Percentiles rank a stretch among this genome's conserved stretches.
These are phyloP conservation scores for Starmerella sirachaensis DNA, from an alignment of 805 yeast species.

Conservation along the genomic window DNA sequence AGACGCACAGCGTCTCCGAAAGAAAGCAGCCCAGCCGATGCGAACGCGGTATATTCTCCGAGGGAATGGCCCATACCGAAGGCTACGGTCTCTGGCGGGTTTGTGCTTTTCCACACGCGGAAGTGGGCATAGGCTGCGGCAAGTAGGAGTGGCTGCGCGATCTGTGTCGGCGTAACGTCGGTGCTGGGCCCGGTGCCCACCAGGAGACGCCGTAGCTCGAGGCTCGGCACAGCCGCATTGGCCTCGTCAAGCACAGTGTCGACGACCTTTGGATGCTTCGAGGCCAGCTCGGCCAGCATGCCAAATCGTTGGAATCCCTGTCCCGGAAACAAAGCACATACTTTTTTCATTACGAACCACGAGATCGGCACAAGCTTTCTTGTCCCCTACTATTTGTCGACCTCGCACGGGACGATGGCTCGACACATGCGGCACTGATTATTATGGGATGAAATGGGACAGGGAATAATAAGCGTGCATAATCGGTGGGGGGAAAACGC, in stretches of 20 bases:
- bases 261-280: conserved; percentile 20
- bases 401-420: too few relatives aligned
- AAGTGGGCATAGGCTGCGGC: conserved; percentile 32
- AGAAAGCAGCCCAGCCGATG: conserved; percentile 30
- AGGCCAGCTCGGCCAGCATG: conserved; percentile 21
- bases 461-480: too few relatives aligned
- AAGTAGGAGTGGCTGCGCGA: conserved; percentile 46
- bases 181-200: conserved; percentile 8
- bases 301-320: conserved; percentile 31
- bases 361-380: too few relatives aligned
- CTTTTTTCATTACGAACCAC: too few relatives aligned
- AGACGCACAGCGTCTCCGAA: conserved; percentile 31
- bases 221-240: conserved; percentile 35
- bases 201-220: conserved; percentile 16
- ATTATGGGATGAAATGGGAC: too few relatives aligned
- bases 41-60: conserved; percentile 40
- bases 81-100: conserved; percentile 1
- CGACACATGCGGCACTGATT: too few relatives aligned
- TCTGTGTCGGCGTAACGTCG: conserved; percentile 30
- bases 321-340: conserved; percentile 25
- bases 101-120: conserved; percentile 15
- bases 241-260: conserved; percentile 24
- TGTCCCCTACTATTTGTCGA: too few relatives aligned
- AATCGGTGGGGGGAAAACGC: too few relatives aligned
- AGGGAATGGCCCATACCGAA: conserved; percentile 39